These are phyloP conservation scores for Ceratocystis cubensis DNA, from an alignment of 2,329 filamentous ascomycete genomes.

Conservation along the genomic window DNA sequence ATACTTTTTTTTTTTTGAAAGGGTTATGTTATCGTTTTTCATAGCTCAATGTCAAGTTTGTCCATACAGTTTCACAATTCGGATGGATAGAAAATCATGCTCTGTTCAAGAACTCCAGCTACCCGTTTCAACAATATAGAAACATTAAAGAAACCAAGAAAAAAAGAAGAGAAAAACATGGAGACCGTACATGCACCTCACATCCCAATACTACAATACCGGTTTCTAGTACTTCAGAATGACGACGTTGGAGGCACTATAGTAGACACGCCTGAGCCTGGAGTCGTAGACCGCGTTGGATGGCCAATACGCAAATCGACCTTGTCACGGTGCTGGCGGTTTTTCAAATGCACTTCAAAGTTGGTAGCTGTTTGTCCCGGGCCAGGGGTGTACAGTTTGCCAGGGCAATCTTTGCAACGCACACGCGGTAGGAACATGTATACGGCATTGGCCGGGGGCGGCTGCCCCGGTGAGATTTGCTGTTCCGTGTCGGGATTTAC, in stretches of 20 bases:
- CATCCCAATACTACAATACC: not conserved
- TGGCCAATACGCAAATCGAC: slow-evolving; percentile 35
- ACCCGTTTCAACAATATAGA: slow-evolving; percentile 2
- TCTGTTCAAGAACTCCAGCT: slow-evolving; percentile 11
- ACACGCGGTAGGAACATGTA: slow-evolving; percentile 83
- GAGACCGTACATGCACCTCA: not conserved
- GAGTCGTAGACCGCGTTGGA: slow-evolving; percentile 21
- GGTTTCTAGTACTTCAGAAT: not conserved
- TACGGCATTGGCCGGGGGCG: slow-evolving; percentile 51
- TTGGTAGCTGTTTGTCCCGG: slow-evolving; percentile 75
- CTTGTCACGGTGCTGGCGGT: slow-evolving; percentile 63
- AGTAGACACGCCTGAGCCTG: not conserved
- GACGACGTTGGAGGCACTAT: not conserved
- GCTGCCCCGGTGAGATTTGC: slow-evolving; percentile 43
- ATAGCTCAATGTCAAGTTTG: not conserved
- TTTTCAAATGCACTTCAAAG: slow-evolving; percentile 86
- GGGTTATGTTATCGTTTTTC: too few relatives aligned
- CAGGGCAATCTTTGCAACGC: slow-evolving; percentile 80
- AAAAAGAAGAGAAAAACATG: not conserved
- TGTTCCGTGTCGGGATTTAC: slow-evolving; percentile 60
- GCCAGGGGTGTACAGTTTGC: slow-evolving; percentile 85
- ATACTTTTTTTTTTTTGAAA: too few relatives aligned
- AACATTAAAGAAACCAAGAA: not conserved
- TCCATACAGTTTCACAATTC: not conserved
- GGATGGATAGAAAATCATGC: slow-evolving; percentile 5